Conservation (phyloP, 2,329 filamentous ascomycete species). For the Lasiodiplodia sp. region DNA sequence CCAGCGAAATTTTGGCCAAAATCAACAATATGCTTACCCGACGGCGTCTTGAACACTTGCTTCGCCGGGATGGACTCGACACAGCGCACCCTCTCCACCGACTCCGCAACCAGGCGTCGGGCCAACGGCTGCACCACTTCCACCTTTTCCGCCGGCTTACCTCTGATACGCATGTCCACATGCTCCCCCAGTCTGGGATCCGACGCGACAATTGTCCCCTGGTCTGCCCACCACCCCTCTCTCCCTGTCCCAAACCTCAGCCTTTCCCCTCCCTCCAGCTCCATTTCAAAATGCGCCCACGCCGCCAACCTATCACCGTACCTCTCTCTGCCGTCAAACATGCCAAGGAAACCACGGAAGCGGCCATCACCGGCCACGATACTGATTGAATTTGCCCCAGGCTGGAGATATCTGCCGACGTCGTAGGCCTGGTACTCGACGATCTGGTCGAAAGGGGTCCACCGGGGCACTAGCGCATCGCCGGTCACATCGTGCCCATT, state of each 20-base stretch:
- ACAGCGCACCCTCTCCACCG: background rate
- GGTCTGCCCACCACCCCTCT: background rate
- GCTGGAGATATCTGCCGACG: background rate
- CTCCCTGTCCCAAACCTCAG: background rate
- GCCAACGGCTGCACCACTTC: background rate
- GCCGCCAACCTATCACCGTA: background rate
- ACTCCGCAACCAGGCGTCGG: background rate
- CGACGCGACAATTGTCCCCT: background rate
- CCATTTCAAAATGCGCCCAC: background rate
- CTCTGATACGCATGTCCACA: background rate
- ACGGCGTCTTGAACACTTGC: background rate
- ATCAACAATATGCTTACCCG: background rate
- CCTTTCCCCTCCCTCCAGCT: background rate
- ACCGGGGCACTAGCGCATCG: background rate
- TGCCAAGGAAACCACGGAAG: background rate
- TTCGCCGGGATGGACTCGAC: background rate
- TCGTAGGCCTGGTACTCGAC: background rate
- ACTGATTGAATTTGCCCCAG: background rate
- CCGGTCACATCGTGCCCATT: background rate
- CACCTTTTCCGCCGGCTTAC: background rate
- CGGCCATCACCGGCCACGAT: background rate
- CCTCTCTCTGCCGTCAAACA: background rate
- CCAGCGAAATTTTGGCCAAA: background rate
- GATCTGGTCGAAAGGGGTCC: background rate
- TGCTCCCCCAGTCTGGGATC: background rate